Percentiles rank a stretch among this genome's conserved stretches.
Evolutionary conservation across 305 asterid species (phyloP).

Genomic region (Fraxinus velutina): DNA sequence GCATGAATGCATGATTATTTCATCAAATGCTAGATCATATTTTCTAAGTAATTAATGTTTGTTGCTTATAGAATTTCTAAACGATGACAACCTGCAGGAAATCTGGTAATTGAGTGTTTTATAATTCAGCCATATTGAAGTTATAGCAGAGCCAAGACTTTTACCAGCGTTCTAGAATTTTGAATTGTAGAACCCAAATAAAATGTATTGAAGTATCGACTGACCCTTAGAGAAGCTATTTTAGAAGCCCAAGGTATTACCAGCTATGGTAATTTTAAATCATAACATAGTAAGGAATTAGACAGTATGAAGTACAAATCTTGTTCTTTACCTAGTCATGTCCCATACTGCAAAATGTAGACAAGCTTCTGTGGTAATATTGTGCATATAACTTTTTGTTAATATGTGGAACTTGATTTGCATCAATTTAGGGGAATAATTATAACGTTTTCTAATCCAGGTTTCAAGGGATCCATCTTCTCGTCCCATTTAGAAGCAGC

Average conservation of each 20-base stretch:
- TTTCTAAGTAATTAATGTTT: neutral
- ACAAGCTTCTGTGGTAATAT: neutral
- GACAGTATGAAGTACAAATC: neutral
- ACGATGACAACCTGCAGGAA: neutral
- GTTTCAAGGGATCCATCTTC: constrained; percentile 51
- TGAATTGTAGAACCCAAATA: neutral
- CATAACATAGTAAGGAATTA: neutral
- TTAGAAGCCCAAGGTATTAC: neutral
- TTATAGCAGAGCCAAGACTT: neutral
- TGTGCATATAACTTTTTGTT: neutral
- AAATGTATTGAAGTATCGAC: neutral
- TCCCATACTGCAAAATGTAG: neutral
- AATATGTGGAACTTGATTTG: neutral
- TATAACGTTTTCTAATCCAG: constrained; percentile 25
- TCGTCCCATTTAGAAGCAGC: constrained; percentile 48
- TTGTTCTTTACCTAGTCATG: neutral
- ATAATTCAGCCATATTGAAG: too few relatives aligned
- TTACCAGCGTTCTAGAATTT: neutral
- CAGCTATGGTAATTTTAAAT: neutral
- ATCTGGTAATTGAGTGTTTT: neutral
- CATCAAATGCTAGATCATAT: neutral
- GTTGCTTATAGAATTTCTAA: neutral
- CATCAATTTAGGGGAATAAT: neutral
- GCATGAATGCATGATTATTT: neutral
- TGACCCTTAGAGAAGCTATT: neutral